Percentiles rank a stretch among this genome's conserved stretches.
These are phyloP conservation scores for Trichoderma orchidacearum DNA, from an alignment of 495 filamentous ascomycete genomes.

Conservation along the genomic window DNA sequence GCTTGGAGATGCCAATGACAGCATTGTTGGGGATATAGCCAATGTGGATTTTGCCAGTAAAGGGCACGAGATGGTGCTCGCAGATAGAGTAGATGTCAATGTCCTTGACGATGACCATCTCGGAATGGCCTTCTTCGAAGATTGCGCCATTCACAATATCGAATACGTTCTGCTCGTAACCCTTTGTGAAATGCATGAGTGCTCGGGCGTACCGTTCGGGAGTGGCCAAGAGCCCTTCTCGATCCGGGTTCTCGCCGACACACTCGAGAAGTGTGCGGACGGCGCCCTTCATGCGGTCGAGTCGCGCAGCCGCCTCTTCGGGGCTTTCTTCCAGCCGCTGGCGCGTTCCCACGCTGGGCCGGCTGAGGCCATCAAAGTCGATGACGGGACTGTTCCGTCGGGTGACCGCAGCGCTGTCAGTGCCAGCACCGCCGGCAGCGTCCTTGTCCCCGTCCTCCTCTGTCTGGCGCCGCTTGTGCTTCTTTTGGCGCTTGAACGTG, in stretches of 20 bases:
- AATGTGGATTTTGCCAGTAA: constrained; percentile 98
- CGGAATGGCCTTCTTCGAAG: constrained; percentile 94
- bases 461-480: constrained; percentile 4
- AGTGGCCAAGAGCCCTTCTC: constrained; percentile 78
- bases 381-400: constrained; percentile 49
- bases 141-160: constrained; percentile 91
- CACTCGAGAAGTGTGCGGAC: constrained; percentile 89
- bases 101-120: constrained; percentile 94
- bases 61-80: constrained; percentile 96
- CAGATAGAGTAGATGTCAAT: constrained; percentile 94
- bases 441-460: neutral
- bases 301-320: constrained; percentile 53
- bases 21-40: constrained; percentile 81
- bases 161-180: constrained; percentile 89
- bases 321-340: constrained; percentile 66
- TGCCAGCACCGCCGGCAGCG: neutral
- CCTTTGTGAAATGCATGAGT: constrained; percentile 98
- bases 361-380: constrained; percentile 63
- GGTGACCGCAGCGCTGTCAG: constrained; percentile 20
- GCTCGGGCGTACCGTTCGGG: constrained; percentile 89
- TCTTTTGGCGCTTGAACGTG: constrained; percentile 24
- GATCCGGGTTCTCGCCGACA: constrained; percentile 85
- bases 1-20: constrained; percentile 89
- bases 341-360: constrained; percentile 64
- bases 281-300: constrained; percentile 71